These are phyloP conservation scores for Fusarium duplospermum DNA, from an alignment of 2,329 filamentous ascomycete genomes.

Conservation along the genomic window DNA sequence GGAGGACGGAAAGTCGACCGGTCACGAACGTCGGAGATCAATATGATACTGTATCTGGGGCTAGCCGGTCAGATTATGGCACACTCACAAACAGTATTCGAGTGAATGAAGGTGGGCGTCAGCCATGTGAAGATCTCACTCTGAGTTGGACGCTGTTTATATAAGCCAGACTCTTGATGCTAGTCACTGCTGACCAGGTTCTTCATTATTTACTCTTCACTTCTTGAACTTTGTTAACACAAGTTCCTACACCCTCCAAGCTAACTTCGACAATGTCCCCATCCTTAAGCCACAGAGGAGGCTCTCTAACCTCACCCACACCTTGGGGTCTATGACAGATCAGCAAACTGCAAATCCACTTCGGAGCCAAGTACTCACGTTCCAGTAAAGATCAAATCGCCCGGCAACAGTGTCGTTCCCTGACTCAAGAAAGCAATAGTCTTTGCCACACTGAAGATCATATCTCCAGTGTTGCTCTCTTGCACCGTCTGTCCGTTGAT, in stretches of 20 bases:
- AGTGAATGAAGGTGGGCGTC: neutral
- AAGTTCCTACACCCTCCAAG: neutral
- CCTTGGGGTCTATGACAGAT: neutral
- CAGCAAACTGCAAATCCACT: neutral
- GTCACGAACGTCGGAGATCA: neutral
- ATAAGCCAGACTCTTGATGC: neutral
- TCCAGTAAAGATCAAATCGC: neutral
- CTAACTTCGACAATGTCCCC: neutral
- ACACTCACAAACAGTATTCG: neutral
- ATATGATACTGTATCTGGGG: neutral
- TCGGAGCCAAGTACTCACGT: neutral
- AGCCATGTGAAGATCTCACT: neutral
- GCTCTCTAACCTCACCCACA: neutral
- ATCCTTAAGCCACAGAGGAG: neutral
- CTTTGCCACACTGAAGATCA: neutral
- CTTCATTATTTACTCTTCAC: neutral
- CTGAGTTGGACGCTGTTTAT: neutral
- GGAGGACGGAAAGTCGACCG: neutral
- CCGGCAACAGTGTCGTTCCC: neutral
- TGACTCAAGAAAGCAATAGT: neutral
- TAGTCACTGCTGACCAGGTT: too few species aligned
- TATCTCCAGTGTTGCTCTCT: neutral
- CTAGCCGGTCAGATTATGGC: neutral
- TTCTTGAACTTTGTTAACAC: neutral
- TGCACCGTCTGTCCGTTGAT: neutral